Conservation (phyloP, 345 rosid species). For the Eucalyptus coolabah region DNA sequence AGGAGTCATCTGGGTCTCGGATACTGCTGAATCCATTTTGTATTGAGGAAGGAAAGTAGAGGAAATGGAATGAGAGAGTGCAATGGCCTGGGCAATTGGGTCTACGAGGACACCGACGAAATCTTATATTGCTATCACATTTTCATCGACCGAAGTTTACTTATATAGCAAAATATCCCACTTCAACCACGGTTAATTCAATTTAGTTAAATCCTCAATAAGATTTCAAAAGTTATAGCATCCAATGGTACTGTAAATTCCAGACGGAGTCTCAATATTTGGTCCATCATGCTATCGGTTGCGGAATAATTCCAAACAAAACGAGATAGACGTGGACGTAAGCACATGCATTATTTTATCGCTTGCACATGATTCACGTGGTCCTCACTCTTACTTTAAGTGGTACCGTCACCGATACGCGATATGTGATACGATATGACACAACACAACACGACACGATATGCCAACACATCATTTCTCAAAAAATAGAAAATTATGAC, state of each 20-base stretch:
- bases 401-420: too few species aligned
- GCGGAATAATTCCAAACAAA: not conserved
- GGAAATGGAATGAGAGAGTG: not conserved
- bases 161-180: not conserved
- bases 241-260: too few species aligned
- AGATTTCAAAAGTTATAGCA: not conserved
- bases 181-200: too few species aligned
- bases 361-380: too few species aligned
- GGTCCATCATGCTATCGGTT: not conserved
- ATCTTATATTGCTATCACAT: not conserved
- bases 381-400: too few species aligned
- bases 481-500: too few species aligned
- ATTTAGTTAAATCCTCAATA: too few species aligned
- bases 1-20: conserved; percentile 60
- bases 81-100: conserved; percentile 1
- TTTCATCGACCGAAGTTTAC: not conserved
- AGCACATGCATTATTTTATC: not conserved
- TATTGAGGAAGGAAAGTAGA: not conserved
- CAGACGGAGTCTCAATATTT: accelerated
- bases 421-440: too few species aligned
- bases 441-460: too few species aligned
- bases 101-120: not conserved
- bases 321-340: not conserved
- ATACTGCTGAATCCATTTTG: conserved; percentile 32
- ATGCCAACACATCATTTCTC: accelerated